Base-by-base conservation (phyloP, 257 asterid genomes). In the Fraxinus anomala region DNA sequence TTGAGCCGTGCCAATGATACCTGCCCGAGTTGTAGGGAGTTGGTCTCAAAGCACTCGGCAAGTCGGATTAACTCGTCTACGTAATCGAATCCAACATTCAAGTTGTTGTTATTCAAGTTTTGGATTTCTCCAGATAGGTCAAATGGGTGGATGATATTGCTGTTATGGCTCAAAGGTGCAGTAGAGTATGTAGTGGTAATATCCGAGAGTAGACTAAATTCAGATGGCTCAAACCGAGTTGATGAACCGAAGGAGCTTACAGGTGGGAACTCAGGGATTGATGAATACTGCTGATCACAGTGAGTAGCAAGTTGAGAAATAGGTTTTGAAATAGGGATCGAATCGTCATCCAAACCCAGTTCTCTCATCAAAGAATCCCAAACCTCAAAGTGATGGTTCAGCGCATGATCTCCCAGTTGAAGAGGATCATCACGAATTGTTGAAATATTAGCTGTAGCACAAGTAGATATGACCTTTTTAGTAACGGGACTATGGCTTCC, bases 351-450 rank as follows among this genome's bases (percentile, higher is more conserved):
- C 81, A 93, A 81, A 1, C 96, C 96, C 76, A 92, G 86, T 63
- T 93, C 98, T 84, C 88, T 90, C 98, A 93, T 93, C 88, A 89
- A 89, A 49, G 96, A 85, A 78, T 92, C 96, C 91, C 92, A 95
- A 40, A 88, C 97, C 67, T 89, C 97, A 39, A 90, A 77, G 39
- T 86, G 89, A 16, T 81, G 90, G 79, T 80, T 86, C 86, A 90
- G 87, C 72, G 82, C 93, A 91, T 90, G 93, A 84, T 91, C 97
- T 24, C 89, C 97, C 86, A 86, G 92, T 31, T 90, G 94, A 72
- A 88, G 89, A 61, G 88, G 83, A 26, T 87, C 96, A 76, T 76
- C 88, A 33, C 82, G 73, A 54, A 36, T 79, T 40, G 77, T 30
- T 3, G 83, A 59, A 23, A 69, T 72, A 56, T 79, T 78, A 14